Base-by-base conservation (phyloP, 371 early-diverging fungal genomes). In the Rhizopus sp. region DNA sequence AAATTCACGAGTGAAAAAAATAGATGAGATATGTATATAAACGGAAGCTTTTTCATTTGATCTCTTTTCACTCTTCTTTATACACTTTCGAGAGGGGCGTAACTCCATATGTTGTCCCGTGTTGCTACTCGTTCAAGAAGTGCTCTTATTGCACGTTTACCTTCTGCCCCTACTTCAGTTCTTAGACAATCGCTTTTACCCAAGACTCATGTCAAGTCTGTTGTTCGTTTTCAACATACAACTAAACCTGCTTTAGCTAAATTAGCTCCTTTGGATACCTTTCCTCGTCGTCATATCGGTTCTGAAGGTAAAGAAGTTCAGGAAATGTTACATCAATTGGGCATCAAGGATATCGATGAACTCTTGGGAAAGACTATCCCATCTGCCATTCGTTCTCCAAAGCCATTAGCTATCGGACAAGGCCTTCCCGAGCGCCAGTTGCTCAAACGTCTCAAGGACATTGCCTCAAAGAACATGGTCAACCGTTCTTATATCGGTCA, bases 401-500 rank as follows among this genome's bases (percentile, higher is more conserved):
- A 84, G 39, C 77, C 87, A 6, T 70, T 93, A 52, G 69, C 85
- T 40, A 80, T 92, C 31, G 63, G 67, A 35, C 81, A 87, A 53
- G 91, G 89, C 51, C 63, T 88, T 32, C 70, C 91, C 6, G 98
- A 98, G 75, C 81, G 83, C 38, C 93, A 95, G 70, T 81, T 94
- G 23, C 74, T 98, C 34, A 81, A 81, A 40, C 81, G 88, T 46
- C 81, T 97, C 57, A 85, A 88, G 68, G 60, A 70, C 12, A 91
- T 96, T 64, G 97, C 95, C 29, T 70, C 81, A 60, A 86, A 92
- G 78, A 98, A 98, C 88, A 89, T 93, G 83, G 72, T 95, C 33
- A 86, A 85, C 73, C 85, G 88, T 54, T 88, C 92, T 35, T 98
- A 92, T 68, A 93, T 98, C 59, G 98, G 98, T 53, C 91, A 93